These are phyloP conservation scores for Rhipidocladum racemiflorum DNA, from an alignment of 176 grass and related monocot species.

Conservation along the genomic window DNA sequence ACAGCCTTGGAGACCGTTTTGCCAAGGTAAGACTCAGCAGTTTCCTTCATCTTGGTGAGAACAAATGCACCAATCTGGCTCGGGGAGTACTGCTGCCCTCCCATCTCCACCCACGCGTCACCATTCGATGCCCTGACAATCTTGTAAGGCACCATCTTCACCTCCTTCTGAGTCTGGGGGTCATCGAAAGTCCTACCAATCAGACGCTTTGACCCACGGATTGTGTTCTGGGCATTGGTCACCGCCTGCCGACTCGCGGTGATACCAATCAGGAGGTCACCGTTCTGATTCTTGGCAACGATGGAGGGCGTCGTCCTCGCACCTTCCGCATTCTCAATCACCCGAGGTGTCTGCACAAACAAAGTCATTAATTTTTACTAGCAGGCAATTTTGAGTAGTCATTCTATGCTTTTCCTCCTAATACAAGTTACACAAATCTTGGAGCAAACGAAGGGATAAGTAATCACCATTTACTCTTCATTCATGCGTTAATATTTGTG, in stretches of 20 bases:
- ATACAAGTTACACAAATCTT: too few relatives aligned
- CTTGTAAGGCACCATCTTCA: slow-evolving; percentile 99
- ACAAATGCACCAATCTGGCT: slow-evolving; percentile 98
- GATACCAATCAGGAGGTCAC: slow-evolving; percentile 79
- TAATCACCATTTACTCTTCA: too few relatives aligned
- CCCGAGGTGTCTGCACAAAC: slow-evolving; percentile 54
- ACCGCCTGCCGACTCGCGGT: slow-evolving; percentile 82
- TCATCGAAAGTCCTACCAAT: slow-evolving; percentile 89
- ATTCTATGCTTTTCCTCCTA: too few relatives aligned
- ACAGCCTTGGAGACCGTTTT: slow-evolving; percentile 86
- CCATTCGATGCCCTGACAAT: slow-evolving; percentile 85
- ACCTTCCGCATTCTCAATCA: slow-evolving; percentile 96
- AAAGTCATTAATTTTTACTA: slow-evolving; percentile 8
- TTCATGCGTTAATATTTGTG: too few relatives aligned
- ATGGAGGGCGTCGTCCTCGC: slow-evolving; percentile 93
- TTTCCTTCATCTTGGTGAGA: slow-evolving; percentile 97
- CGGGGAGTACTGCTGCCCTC: slow-evolving; percentile 78
- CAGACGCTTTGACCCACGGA: slow-evolving; percentile 83
- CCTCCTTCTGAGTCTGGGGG: slow-evolving; percentile 85
- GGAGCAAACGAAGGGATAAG: too few relatives aligned
- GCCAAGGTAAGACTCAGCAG: slow-evolving; percentile 72
- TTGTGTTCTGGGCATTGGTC: slow-evolving; percentile 89
- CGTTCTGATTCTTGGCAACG: slow-evolving; percentile 77
- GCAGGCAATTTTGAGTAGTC: too few relatives aligned
- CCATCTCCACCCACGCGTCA: slow-evolving; percentile 97